Percentiles rank a stretch among this genome's conserved stretches.
Conservation (phyloP, 1,284 basidiomycete species). For the Uromyces viciae-fabae region DNA sequence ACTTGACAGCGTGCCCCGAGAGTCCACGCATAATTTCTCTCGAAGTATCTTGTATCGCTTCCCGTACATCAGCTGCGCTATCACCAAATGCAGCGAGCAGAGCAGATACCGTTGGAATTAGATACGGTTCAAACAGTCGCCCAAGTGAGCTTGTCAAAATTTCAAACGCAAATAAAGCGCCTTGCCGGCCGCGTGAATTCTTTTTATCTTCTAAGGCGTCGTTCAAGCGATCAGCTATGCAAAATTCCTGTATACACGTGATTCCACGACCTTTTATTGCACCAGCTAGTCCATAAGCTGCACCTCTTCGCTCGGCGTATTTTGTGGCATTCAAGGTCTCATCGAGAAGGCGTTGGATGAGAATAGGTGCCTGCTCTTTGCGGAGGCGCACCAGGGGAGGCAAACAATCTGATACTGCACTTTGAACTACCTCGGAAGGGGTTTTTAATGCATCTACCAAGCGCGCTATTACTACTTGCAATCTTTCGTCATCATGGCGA, state of each 20-base stretch:
- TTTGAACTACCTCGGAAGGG: slow-evolving; percentile 92
- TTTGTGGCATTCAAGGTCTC: slow-evolving; percentile 74
- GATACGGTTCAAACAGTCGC: slow-evolving; percentile 89
- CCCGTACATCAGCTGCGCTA: slow-evolving; percentile 78
- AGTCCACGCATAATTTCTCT: slow-evolving; percentile 74
- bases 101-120: slow-evolving; percentile 77
- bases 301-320: slow-evolving; percentile 87
- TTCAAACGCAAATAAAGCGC: slow-evolving; percentile 92
- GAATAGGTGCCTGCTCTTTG: slow-evolving; percentile 60
- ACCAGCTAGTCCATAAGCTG: slow-evolving; percentile 92
- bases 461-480: slow-evolving; percentile 81
- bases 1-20: slow-evolving; percentile 86
- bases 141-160: slow-evolving; percentile 80
- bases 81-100: slow-evolving; percentile 89
- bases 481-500: slow-evolving; percentile 68
- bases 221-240: slow-evolving; percentile 70
- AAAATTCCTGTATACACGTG: slow-evolving; percentile 75
- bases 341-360: slow-evolving; percentile 73
- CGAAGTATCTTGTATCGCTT: slow-evolving; percentile 89
- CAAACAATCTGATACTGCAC: slow-evolving; percentile 84
- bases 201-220: slow-evolving; percentile 86
- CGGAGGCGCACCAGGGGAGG: slow-evolving; percentile 78
- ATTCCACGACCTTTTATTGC: slow-evolving; percentile 86
- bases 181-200: slow-evolving; percentile 78
- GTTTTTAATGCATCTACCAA: slow-evolving; percentile 87